Percentiles rank a stretch among this genome's conserved stretches.
phyloP scores from a whole-genome alignment of 2,329 filamentous ascomycete species.

The Neophaeococcomyces aloes region DNA sequence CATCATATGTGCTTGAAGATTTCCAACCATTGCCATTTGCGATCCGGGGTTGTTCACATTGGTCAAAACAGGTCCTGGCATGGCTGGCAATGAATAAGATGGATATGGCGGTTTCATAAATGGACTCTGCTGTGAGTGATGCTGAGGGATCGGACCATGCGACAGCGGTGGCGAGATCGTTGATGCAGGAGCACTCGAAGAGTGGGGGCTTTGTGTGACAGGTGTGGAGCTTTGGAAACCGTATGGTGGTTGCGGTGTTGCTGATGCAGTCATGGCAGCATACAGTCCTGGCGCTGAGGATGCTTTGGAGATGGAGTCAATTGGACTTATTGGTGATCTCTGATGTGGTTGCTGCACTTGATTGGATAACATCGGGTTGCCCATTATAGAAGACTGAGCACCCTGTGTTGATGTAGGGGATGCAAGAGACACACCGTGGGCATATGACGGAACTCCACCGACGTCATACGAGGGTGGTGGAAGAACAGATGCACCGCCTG shows the following conservation, averaged over 20 bases:
- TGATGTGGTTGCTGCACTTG: constrained; percentile 14
- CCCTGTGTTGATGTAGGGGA: constrained; percentile 25
- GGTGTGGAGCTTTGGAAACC: constrained; percentile 41
- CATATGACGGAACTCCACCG: constrained; percentile 31
- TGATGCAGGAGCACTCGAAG: constrained; percentile 30
- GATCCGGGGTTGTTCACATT: constrained; percentile 65
- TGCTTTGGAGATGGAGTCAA: constrained; percentile 30
- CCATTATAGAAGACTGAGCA: constrained; percentile 15
- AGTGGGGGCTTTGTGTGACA: constrained; percentile 38
- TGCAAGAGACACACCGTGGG: constrained; percentile 10
- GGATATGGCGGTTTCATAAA: constrained; percentile 36
- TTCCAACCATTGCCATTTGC: constrained; percentile 60
- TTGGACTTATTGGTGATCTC: constrained; percentile 16
- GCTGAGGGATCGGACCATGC: constrained; percentile 23
- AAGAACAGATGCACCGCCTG: constrained; percentile 45
- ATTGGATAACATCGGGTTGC: constrained; percentile 5
- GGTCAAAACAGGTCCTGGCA: constrained; percentile 60
- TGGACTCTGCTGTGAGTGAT: constrained; percentile 19
- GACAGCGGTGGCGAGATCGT: constrained; percentile 48
- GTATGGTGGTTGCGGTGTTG: constrained; percentile 38
- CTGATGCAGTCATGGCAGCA: constrained; percentile 28
- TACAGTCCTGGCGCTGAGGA: constrained; percentile 52
- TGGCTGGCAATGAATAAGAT: constrained; percentile 50
- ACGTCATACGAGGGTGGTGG: constrained; percentile 58
- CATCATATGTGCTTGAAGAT: constrained; percentile 47